Evolutionary conservation across 148 eudicot species (phyloP), one percentile per base, ranked within the genome.

Genomic region (Pouteria glomerata): DNA sequence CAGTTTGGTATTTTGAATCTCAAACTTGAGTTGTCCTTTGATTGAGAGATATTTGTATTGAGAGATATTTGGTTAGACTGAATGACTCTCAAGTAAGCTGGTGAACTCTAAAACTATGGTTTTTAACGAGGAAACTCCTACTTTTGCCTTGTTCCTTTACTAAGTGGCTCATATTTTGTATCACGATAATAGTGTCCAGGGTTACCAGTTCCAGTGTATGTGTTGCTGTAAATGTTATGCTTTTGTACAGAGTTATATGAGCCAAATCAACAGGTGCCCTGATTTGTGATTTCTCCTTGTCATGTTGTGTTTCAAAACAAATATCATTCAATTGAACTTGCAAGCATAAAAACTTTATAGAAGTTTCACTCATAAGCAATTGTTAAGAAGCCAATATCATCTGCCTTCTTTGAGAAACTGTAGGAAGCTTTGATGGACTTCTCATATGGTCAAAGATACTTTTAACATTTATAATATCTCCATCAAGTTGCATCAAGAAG

Each of bases 231-330:
- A n/a, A 24, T 39, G 41, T 18, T 39, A 39, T 56, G 31, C 35
- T 55, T 37, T 33, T 23, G 14, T 69, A 21, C 1, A 34, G 57
- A 51, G 57, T 19, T 53, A 50, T 24, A 51, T 69, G 23, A 69
- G 21, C 50, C 27, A 2, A 37, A 34, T 56, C 2, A 18, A 8
- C 63, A 69, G 34, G 26, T 57, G 52, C 16, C 27, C 18, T 70
- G 73, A 27, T 57, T 12, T 42, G 34, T 30, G 14, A 3, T 41
- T 56, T 31, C 55, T 51, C 59, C 39, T 53, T 55, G 64, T 57
- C 52, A n/a, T 39, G 65, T 3, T 69, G 34, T 53, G 61, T 51
- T 69, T 55, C 35, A 34, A 69, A 69, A 21, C 50, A 27, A 19
- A 0, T 3, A 3, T 30, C 59, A 34, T 37, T 6, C 45, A 23